These are phyloP conservation scores for Boeremia exigua DNA, from an alignment of 2,329 filamentous ascomycete species.

Conservation along the genomic window DNA sequence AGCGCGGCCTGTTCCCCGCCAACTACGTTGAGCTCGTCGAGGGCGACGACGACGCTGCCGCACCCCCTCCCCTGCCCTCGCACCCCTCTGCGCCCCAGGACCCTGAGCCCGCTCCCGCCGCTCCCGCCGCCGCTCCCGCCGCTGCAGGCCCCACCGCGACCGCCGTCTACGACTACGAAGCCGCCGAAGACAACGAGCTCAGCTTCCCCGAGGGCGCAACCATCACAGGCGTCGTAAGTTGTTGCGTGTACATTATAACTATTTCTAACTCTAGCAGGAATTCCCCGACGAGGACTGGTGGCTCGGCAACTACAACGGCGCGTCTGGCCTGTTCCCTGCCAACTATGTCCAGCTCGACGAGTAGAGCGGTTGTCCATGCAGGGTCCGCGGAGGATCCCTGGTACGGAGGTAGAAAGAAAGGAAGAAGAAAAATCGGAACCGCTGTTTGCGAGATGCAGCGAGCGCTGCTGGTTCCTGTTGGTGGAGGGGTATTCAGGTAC, in stretches of 20 bases:
- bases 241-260: background rate
- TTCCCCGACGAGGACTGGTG: slow-evolving; percentile 99
- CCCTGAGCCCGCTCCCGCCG: slow-evolving; percentile 38
- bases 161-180: slow-evolving; percentile 94
- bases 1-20: slow-evolving; percentile 90
- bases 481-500: too few relatives aligned
- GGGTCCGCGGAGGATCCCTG: too few relatives aligned
- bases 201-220: slow-evolving; percentile 90
- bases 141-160: slow-evolving; percentile 71
- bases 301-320: slow-evolving; percentile 84
- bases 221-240: slow-evolving; percentile 76
- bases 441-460: too few relatives aligned
- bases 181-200: slow-evolving; percentile 86
- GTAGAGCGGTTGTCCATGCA: slow-evolving; percentile 28
- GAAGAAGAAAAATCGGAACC: too few relatives aligned
- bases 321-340: slow-evolving; percentile 77
- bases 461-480: too few relatives aligned
- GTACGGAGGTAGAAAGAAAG: too few relatives aligned
- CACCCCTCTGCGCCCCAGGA: slow-evolving; percentile 51
- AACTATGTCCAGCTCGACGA: slow-evolving; percentile 59
- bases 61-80: slow-evolving; percentile 47
- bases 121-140: slow-evolving; percentile 43
- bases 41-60: slow-evolving; percentile 56
- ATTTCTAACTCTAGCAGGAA: slow-evolving; percentile 60
- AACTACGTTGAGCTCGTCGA: slow-evolving; percentile 93